Conservation (phyloP, 805 yeast genomes). For the Lachancea sp. region DNA sequence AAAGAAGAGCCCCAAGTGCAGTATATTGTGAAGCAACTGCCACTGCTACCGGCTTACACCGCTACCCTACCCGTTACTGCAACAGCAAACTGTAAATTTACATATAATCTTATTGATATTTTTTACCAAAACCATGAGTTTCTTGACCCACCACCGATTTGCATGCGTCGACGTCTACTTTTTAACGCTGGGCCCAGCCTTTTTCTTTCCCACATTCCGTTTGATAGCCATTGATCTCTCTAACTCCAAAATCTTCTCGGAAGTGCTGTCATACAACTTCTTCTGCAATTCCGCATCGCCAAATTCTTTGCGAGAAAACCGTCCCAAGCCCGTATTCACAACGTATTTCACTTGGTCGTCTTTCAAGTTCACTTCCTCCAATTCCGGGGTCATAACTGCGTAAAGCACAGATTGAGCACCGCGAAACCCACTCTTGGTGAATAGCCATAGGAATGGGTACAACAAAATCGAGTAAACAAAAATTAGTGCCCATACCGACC, state of each 20-base stretch:
- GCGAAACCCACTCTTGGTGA: constrained; percentile 64
- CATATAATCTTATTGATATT: constrained; percentile 3
- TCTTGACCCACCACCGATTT: too few relatives aligned
- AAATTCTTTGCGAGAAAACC: constrained; percentile 59
- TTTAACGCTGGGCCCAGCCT: not conserved
- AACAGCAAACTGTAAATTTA: not conserved
- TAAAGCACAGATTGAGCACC: constrained; percentile 77
- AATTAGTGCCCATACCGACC: constrained; percentile 57
- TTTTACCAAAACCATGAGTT: not conserved
- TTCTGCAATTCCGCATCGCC: constrained; percentile 56
- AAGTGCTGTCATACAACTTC: constrained; percentile 55
- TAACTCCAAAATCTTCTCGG: constrained; percentile 44
- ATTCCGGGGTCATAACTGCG: constrained; percentile 66
- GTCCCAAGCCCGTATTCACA: constrained; percentile 57
- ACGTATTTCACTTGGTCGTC: constrained; percentile 42
- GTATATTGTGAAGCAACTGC: constrained; percentile 14
- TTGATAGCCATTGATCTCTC: constrained; percentile 70
- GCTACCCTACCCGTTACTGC: too few relatives aligned
- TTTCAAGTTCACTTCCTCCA: constrained; percentile 57
- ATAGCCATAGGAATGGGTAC: constrained; percentile 79
- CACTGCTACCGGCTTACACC: too few relatives aligned
- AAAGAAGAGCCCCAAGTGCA: constrained; percentile 21
- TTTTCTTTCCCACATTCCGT: constrained; percentile 39
- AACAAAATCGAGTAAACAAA: constrained; percentile 50
- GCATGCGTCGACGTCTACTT: too few relatives aligned